A percentile compares a stretch with the other conserved stretches of the same genome.
Evolutionary conservation across 108 stramenopile genomes (phyloP).

Genomic region (Nannochloropsis salina): DNA sequence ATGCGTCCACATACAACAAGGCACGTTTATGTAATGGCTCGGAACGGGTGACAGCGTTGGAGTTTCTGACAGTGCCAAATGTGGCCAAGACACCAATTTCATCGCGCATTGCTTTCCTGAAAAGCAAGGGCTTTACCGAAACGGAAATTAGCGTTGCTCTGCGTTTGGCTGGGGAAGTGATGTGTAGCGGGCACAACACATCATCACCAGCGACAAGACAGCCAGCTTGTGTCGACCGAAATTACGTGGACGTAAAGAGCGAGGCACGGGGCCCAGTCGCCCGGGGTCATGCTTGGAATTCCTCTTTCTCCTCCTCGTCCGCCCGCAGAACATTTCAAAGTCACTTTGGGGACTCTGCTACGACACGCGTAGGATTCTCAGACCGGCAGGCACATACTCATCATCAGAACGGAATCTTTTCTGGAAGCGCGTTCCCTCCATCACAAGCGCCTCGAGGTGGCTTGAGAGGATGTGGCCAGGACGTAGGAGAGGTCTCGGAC

Average conservation of each 20-base stretch:
- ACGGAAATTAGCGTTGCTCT: background rate
- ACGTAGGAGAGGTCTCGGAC: background rate
- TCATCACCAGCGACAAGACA: too few relatives aligned
- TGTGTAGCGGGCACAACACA: background rate
- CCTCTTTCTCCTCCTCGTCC: too few relatives aligned
- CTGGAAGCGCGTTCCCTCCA: too few relatives aligned
- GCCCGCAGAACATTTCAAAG: too few relatives aligned
- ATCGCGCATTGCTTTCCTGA: background rate
- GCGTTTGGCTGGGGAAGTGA: background rate
- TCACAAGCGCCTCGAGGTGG: background rate
- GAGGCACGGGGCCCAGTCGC: too few relatives aligned
- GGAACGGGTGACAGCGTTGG: background rate
- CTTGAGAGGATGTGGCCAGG: constrained; percentile 15
- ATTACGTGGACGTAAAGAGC: too few relatives aligned
- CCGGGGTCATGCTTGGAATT: too few relatives aligned
- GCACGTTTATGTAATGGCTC: background rate
- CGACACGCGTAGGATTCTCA: too few relatives aligned
- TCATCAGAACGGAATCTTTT: too few relatives aligned
- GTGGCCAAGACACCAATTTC: background rate
- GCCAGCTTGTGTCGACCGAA: too few relatives aligned
- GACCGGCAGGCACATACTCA: too few relatives aligned
- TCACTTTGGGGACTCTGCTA: too few relatives aligned
- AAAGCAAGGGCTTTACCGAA: background rate
- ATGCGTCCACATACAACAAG: background rate
- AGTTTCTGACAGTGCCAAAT: background rate